A percentile compares a stretch with the other conserved stretches of the same genome.
Evolutionary conservation across 371 early-diverging fungal species (phyloP).

Genomic region (Apophysomyces trapeziformis): DNA sequence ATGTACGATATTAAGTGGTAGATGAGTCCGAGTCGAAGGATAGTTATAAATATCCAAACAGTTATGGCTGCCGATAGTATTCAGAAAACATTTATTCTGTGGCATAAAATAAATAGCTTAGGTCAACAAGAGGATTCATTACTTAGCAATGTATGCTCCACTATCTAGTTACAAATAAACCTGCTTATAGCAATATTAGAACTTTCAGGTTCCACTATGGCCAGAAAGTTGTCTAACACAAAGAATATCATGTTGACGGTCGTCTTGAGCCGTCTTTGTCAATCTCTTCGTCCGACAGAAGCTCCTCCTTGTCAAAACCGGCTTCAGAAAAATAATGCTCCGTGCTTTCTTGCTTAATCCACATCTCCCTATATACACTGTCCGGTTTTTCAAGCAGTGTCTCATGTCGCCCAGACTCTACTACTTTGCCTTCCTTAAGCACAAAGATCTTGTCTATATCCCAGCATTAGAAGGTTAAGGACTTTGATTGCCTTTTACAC

Average conservation of each 20-base stretch:
- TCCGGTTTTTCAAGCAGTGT: conserved; percentile 57
- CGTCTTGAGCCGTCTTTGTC: not conserved
- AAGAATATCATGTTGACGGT: not conserved
- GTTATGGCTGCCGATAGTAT: no score
- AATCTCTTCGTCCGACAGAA: not conserved
- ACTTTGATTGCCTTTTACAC: not conserved
- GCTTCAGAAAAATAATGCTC: conserved; percentile 17
- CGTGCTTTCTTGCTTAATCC: conserved; percentile 74
- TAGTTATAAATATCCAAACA: no score
- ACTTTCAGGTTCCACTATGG: no score
- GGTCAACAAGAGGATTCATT: no score
- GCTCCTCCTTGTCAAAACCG: not conserved
- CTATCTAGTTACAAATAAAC: no score
- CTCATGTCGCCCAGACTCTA: conserved; percentile 75
- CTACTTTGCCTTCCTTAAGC: conserved; percentile 65
- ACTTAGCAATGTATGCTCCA: no score
- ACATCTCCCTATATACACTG: conserved; percentile 87
- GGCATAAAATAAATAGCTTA: no score
- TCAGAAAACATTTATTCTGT: no score
- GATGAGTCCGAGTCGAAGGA: no score
- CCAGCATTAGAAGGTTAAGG: not conserved
- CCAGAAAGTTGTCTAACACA: not conserved
- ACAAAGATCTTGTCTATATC: conserved; percentile 74
- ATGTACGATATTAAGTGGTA: no score
- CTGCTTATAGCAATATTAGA: no score